Evolutionary conservation across 2,329 filamentous ascomycete species (phyloP).

Genomic region (Xylaria hypoxylon): DNA sequence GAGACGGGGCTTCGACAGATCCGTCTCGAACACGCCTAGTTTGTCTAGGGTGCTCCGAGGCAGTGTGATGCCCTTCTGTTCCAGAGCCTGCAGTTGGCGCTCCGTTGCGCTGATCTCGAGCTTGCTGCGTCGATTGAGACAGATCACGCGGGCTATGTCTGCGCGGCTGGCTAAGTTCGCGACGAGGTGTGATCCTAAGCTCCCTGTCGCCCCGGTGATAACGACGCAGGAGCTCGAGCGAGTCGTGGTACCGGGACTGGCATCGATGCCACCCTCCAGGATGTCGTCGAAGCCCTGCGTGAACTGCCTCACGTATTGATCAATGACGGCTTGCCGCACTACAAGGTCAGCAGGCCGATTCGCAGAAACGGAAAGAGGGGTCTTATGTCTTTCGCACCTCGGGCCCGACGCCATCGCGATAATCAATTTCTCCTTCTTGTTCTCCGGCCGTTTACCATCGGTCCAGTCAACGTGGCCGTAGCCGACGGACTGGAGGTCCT

Average conservation of each 20-base stretch:
- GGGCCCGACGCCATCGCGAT: constrained; percentile 46
- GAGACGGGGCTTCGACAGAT: constrained; percentile 56
- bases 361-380: constrained; percentile 2
- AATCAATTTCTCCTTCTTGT: constrained; percentile 46
- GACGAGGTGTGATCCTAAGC: constrained; percentile 31
- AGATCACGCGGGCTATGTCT: constrained; percentile 24
- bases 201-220: constrained; percentile 46
- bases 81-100: constrained; percentile 35
- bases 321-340: constrained; percentile 22
- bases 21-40: constrained; percentile 55
- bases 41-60: constrained; percentile 47
- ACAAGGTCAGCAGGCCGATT: constrained; percentile 28
- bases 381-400: constrained; percentile 21
- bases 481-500: constrained; percentile 44
- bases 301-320: constrained; percentile 21
- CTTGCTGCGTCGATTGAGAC: constrained; percentile 37
- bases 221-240: constrained; percentile 51
- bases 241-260: constrained; percentile 39
- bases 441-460: constrained; percentile 46
- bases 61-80: constrained; percentile 33
- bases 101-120: constrained; percentile 22
- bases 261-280: background rate
- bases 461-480: constrained; percentile 51
- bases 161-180: background rate
- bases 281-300: constrained; percentile 20